Evolutionary conservation across 1,139 yeast genomes (phyloP).

Genomic region (Kluyveromyces marxianus): DNA sequence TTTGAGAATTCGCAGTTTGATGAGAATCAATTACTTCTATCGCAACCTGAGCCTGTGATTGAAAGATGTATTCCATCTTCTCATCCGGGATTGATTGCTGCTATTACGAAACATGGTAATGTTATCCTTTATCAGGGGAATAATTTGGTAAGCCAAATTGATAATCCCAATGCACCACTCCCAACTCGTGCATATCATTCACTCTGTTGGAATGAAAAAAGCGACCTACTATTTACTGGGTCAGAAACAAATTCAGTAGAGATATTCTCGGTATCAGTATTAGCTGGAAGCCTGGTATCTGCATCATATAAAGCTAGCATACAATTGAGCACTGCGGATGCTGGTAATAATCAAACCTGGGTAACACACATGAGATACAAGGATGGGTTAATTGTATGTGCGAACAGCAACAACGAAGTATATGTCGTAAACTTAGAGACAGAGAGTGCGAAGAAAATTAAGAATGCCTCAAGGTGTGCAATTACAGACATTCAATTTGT

Average conservation of each 20-base stretch:
- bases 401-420: constrained; percentile 15
- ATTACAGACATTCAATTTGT: constrained; percentile 18
- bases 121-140: constrained; percentile 17
- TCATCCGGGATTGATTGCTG: constrained; percentile 15
- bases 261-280: constrained; percentile 10
- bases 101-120: constrained; percentile 27
- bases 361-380: constrained; percentile 20
- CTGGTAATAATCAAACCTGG: constrained; percentile 14
- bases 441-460: constrained; percentile 4
- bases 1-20: constrained; percentile 23
- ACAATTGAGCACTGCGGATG: background rate
- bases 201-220: constrained; percentile 25
- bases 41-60: constrained; percentile 24
- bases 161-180: constrained; percentile 13
- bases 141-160: constrained; percentile 15
- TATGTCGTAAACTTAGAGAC: constrained; percentile 5
- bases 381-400: constrained; percentile 10
- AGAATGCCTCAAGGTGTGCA: constrained; percentile 16
- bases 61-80: constrained; percentile 20
- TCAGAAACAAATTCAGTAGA: constrained; percentile 23
- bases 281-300: no score
- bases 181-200: constrained; percentile 23
- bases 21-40: constrained; percentile 20
- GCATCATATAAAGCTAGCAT: no score
- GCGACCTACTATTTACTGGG: constrained; percentile 20